A percentile compares a stretch with the other conserved stretches of the same genome.
These are phyloP conservation scores for Salvia miltiorrhiza DNA, from an alignment of 257 asterid species.

Conservation along the genomic window DNA sequence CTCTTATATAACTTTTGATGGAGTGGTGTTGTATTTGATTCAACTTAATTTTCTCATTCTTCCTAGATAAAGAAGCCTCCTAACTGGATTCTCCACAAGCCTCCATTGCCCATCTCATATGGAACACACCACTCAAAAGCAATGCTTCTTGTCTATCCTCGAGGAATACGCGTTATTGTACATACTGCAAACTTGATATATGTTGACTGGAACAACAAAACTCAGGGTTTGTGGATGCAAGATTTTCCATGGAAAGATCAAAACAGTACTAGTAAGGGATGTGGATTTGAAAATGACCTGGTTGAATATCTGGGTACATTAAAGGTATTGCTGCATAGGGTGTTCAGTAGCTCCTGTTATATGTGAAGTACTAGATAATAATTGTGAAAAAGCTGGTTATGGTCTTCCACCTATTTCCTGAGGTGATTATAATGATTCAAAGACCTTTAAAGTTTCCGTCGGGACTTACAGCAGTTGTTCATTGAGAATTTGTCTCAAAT, in stretches of 20 bases:
- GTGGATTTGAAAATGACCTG: constrained; percentile 85
- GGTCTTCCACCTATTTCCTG: background rate
- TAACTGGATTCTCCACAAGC: constrained; percentile 91
- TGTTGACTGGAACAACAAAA: constrained; percentile 97
- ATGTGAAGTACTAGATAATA: constrained; percentile 1
- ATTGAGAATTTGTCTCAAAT: constrained; percentile 4
- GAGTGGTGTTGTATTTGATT: constrained; percentile 24
- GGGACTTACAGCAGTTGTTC: background rate
- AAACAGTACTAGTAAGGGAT: constrained; percentile 38
- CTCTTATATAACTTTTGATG: constrained; percentile 18
- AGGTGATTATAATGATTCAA: background rate
- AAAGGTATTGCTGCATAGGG: constrained; percentile 49
- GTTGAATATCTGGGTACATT: constrained; percentile 65
- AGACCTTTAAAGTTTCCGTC: background rate
- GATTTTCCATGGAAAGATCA: constrained; percentile 98
- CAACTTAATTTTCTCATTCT: constrained; percentile 28
- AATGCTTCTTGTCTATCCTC: constrained; percentile 91
- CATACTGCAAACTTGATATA: constrained; percentile 91
- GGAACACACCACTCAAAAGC: constrained; percentile 99
- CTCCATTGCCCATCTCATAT: constrained; percentile 91
- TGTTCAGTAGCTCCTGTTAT: background rate
- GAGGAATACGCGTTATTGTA: constrained; percentile 79
- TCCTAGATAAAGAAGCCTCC: constrained; percentile 74
- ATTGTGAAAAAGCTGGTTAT: constrained; percentile 7
- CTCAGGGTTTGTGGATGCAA: constrained; percentile 99